phyloP scores from a whole-genome alignment of 257 asterid species.

The Przewalskia tangutica region DNA sequence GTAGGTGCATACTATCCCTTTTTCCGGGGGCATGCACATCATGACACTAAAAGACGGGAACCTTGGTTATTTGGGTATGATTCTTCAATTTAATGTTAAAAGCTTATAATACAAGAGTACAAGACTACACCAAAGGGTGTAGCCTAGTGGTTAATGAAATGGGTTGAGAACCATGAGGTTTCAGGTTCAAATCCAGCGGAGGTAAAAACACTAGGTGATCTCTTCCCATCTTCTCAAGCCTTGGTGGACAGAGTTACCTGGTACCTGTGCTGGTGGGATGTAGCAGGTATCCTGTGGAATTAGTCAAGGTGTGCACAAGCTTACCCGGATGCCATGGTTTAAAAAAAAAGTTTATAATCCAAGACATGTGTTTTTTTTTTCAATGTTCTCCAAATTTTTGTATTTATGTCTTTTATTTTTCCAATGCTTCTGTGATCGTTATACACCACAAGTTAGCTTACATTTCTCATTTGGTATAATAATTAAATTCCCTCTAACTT shows the following conservation, averaged over 20 bases:
- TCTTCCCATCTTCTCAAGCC: neutral
- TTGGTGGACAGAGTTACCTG: neutral
- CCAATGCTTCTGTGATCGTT: neutral
- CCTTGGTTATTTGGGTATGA: conserved; percentile 96
- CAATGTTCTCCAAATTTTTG: neutral
- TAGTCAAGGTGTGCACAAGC: neutral
- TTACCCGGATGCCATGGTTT: neutral
- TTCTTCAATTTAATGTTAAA: neutral
- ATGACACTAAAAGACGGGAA: conserved; percentile 93
- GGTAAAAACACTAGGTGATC: neutral
- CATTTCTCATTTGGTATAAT: neutral
- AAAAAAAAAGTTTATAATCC: neutral
- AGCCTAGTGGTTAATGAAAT: neutral
- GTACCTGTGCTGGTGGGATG: neutral
- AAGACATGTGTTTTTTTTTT: neutral
- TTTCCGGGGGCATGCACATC: conserved; percentile 98
- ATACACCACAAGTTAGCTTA: neutral
- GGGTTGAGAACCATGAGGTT: neutral
- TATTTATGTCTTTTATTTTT: neutral
- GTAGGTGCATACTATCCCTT: conserved; percentile 96
- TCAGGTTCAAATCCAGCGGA: neutral
- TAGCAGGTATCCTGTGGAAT: neutral
- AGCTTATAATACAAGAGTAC: neutral
- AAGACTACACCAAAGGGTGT: neutral
- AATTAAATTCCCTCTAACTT: neutral